Conservation (phyloP, 805 yeast species). For the Wickerhamiella allomyrinae region DNA sequence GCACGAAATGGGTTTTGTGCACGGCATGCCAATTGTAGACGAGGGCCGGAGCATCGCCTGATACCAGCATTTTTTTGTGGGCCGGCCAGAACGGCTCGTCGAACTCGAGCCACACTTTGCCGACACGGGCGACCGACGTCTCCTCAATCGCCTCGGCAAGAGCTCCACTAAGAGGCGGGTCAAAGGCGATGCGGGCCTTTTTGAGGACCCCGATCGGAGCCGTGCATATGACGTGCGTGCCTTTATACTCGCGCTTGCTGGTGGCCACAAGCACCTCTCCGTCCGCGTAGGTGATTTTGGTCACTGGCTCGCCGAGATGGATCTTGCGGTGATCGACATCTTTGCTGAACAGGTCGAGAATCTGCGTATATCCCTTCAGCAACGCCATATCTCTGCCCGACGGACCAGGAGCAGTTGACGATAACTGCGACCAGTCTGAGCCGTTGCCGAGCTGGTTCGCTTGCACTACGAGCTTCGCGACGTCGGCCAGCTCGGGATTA, state of each 20-base stretch:
- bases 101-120: constrained; percentile 62
- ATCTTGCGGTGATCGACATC: constrained; percentile 12
- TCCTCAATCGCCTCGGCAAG: constrained; percentile 11
- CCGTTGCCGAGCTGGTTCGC: constrained; percentile 9
- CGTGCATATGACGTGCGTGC: constrained; percentile 18
- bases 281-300: constrained; percentile 6
- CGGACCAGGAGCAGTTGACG: neutral
- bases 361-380: constrained; percentile 14
- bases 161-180: constrained; percentile 12
- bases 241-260: constrained; percentile 12
- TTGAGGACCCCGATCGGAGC: constrained; percentile 17
- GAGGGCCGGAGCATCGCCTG: constrained; percentile 41
- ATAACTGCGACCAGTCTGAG: neutral
- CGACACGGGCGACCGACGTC: constrained; percentile 39
- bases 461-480: constrained; percentile 8
- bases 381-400: constrained; percentile 18
- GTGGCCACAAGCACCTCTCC: constrained; percentile 13
- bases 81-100: constrained; percentile 47
- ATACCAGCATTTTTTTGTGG: constrained; percentile 34
- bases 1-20: constrained; percentile 27
- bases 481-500: constrained; percentile 8
- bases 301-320: constrained; percentile 11
- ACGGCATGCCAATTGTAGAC: constrained; percentile 45
- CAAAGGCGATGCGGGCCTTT: constrained; percentile 11
- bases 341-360: constrained; percentile 10